phyloP scores from a whole-genome alignment of 106 monocot genomes.

The Xerophyta viscosa region DNA sequence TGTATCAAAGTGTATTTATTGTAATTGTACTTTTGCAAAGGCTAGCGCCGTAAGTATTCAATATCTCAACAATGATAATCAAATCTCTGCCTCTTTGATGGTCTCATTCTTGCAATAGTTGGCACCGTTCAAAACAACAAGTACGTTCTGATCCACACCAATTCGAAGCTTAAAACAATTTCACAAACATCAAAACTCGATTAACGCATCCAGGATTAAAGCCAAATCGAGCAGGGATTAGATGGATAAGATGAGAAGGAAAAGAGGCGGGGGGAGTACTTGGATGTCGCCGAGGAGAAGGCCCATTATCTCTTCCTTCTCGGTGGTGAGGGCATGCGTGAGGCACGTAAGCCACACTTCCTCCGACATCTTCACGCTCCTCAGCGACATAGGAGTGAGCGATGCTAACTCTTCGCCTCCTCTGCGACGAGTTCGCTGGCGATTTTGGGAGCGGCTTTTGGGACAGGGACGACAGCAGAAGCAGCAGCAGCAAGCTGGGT shows the following conservation, averaged over 20 bases:
- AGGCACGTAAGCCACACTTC: slow-evolving; percentile 96
- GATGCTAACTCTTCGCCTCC: neutral
- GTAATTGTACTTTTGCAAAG: no score
- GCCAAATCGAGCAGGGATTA: neutral
- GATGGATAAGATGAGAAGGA: neutral
- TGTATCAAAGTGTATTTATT: no score
- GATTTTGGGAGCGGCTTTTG: neutral
- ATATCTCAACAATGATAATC: no score
- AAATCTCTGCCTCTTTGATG: no score
- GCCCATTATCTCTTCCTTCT: slow-evolving; percentile 98
- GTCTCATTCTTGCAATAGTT: no score
- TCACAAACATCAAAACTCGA: neutral
- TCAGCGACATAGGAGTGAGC: slow-evolving; percentile 45
- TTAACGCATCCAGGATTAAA: neutral
- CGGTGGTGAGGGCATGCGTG: slow-evolving; percentile 79
- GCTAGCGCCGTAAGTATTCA: no score
- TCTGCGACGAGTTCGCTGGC: neutral
- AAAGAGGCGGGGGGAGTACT: slow-evolving; percentile 11
- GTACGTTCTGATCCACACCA: no score
- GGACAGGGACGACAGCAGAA: no score
- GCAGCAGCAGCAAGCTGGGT: no score
- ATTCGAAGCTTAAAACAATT: neutral
- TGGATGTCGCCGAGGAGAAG: slow-evolving; percentile 92
- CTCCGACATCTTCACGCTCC: slow-evolving; percentile 75
- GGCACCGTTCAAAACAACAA: no score